These are phyloP conservation scores for Aspergillus neoniger DNA, from an alignment of 2,329 filamentous ascomycete genomes.

Conservation along the genomic window DNA sequence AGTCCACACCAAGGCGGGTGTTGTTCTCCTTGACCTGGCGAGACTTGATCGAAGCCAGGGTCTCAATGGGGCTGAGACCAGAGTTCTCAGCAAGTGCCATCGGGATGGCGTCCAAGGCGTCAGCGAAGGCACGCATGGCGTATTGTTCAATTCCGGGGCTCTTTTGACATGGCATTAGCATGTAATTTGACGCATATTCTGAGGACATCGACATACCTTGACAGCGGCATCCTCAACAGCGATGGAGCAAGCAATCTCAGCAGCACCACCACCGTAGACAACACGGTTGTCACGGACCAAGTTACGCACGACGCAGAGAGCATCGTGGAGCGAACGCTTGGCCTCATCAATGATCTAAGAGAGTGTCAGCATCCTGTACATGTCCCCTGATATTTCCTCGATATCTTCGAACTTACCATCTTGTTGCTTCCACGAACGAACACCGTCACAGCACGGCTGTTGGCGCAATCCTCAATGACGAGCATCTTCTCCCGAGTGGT, in stretches of 20 bases:
- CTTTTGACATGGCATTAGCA: constrained; percentile 41
- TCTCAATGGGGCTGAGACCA: constrained; percentile 92
- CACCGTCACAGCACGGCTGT: constrained; percentile 91
- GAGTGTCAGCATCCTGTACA: constrained; percentile 11
- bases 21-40: constrained; percentile 88
- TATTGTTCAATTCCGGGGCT: constrained; percentile 98
- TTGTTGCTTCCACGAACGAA: constrained; percentile 99
- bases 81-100: constrained; percentile 98
- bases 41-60: constrained; percentile 91
- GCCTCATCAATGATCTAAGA: constrained; percentile 94
- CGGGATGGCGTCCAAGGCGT: constrained; percentile 88
- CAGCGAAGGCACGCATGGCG: constrained; percentile 95
- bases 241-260: constrained; percentile 94
- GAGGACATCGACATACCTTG: constrained; percentile 54
- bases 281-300: constrained; percentile 94
- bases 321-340: constrained; percentile 95
- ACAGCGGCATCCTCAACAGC: constrained; percentile 94
- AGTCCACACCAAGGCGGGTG: constrained; percentile 85
- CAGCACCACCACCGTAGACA: constrained; percentile 94
- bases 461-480: constrained; percentile 98
- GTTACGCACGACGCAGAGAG: constrained; percentile 95
- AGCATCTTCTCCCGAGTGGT: constrained; percentile 99
- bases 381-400: background rate
- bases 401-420: constrained; percentile 67
- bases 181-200: no score